Evolutionary conservation across 805 yeast genomes (phyloP).

Genomic region (Metschnikowia borealis): DNA sequence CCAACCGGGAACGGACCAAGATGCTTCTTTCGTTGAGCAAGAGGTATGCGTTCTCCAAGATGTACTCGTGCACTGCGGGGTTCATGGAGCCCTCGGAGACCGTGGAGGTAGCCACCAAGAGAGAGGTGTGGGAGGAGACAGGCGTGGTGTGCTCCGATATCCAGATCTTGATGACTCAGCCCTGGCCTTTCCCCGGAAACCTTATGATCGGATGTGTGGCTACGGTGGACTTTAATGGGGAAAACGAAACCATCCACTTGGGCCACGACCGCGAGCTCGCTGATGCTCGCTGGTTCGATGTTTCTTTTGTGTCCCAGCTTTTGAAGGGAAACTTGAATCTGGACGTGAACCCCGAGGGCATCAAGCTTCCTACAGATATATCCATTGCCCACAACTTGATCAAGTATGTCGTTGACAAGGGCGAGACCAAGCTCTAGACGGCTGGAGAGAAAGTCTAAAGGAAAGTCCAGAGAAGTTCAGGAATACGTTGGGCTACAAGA

Average conservation of each 20-base stretch:
- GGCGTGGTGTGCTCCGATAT: constrained; percentile 67
- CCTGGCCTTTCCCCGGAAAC: constrained; percentile 97
- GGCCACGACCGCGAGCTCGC: constrained; percentile 82
- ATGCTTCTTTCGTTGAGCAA: constrained; percentile 68
- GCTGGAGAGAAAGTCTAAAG: no score
- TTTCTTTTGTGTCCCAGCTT: constrained; percentile 45
- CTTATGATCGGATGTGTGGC: constrained; percentile 92
- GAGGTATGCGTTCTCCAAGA: constrained; percentile 48
- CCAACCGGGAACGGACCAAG: constrained; percentile 55
- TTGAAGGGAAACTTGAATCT: constrained; percentile 22
- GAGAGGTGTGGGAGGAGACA: constrained; percentile 96
- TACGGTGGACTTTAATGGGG: constrained; percentile 64
- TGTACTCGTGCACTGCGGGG: constrained; percentile 90
- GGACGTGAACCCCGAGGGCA: constrained; percentile 31
- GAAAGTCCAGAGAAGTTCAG: no score
- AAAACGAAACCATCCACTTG: constrained; percentile 59
- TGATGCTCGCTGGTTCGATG: constrained; percentile 84
- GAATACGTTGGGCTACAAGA: no score
- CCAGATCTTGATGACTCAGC: constrained; percentile 70
- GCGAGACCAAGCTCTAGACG: constrained; percentile 12
- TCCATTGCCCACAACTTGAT: constrained; percentile 45
- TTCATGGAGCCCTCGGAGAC: constrained; percentile 95
- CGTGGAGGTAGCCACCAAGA: constrained; percentile 76
- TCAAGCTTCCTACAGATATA: constrained; percentile 40
- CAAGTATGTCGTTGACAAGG: constrained; percentile 35